Conservation (phyloP, 1,284 basidiomycete species). For the Caloboletus firmus region DNA sequence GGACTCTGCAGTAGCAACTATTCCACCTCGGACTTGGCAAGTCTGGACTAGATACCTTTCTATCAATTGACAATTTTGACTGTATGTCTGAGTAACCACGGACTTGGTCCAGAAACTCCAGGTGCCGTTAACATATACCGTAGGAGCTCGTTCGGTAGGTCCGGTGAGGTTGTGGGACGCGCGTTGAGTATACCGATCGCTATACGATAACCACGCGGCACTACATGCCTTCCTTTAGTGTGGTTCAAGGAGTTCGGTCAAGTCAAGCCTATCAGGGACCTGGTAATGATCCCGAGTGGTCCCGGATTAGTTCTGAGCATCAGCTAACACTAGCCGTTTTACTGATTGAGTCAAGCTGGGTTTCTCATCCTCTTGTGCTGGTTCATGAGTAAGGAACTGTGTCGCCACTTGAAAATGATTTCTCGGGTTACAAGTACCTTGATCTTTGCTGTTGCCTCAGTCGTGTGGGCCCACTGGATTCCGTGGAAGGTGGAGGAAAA, state of each 20-base stretch:
- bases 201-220: too few species aligned
- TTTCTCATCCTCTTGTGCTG: background rate
- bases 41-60: slow-evolving; percentile 24
- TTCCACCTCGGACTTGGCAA: background rate
- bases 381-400: background rate
- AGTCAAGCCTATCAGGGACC: too few species aligned
- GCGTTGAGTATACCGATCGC: too few species aligned
- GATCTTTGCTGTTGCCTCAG: background rate
- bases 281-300: too few species aligned
- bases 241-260: too few species aligned
- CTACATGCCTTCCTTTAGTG: too few species aligned
- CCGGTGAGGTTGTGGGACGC: too few species aligned
- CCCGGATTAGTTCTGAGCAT: too few species aligned
- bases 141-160: too few species aligned
- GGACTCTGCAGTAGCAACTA: background rate
- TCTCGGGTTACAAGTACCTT: background rate
- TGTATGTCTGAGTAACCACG: background rate
- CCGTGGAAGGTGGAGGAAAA: background rate
- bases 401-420: background rate
- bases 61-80: background rate
- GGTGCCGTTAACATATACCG: too few species aligned
- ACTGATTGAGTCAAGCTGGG: too few species aligned
- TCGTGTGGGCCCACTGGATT: background rate
- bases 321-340: too few species aligned
- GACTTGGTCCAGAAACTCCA: background rate